Base-by-base conservation (phyloP, 2,329 filamentous ascomycete genomes). In the Rhinocladiella similis region DNA sequence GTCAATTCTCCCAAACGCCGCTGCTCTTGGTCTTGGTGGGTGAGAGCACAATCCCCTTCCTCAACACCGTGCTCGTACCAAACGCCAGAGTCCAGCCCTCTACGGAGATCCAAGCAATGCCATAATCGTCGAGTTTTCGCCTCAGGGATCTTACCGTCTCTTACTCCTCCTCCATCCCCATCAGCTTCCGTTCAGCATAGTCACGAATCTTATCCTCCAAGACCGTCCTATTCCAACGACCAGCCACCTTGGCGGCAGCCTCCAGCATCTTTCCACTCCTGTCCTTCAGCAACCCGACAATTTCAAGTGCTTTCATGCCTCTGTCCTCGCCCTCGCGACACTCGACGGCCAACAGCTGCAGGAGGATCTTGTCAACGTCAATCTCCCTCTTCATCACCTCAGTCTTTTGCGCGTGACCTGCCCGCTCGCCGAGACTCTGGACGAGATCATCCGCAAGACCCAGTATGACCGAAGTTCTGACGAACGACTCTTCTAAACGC, bases 271-370 rank as follows among this genome's bases (percentile, higher is more conserved):
- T 87, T 16, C 93, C 93, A 58, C 84, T 89, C 45, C 85, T 80
- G 75, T 97, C 92, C 43, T 83, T 83, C 86, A 99, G 89, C 67
- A 99, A 78, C 60, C 83, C 80, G 27, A 96, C 94, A 67, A 97
- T 83, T 75, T 99, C 95, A 35, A 99, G 77, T 0, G 93, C 93
- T 64, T 93, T 91, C 91, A 97, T 97, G 5, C 92, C 93, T 27
- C 89, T 82, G 61, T 97, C 92, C 72, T 99, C 94, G 43, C 91
- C 91, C 64, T 94, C 90, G 57, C 91, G 85, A 71, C 94, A 99
- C 77, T 97, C 94, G 5, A 88, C 78, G 2, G 90, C 92, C 68
- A 99, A 79, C 70, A 97, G 82, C 76, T 97, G 91, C 62, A 99
- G 77, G 49, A 99, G 78, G 42, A 88, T 85, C 77, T 96, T 96